These are phyloP conservation scores for Annulohypoxylon truncatum DNA, from an alignment of 2,329 filamentous ascomycete species.

Conservation along the genomic window DNA sequence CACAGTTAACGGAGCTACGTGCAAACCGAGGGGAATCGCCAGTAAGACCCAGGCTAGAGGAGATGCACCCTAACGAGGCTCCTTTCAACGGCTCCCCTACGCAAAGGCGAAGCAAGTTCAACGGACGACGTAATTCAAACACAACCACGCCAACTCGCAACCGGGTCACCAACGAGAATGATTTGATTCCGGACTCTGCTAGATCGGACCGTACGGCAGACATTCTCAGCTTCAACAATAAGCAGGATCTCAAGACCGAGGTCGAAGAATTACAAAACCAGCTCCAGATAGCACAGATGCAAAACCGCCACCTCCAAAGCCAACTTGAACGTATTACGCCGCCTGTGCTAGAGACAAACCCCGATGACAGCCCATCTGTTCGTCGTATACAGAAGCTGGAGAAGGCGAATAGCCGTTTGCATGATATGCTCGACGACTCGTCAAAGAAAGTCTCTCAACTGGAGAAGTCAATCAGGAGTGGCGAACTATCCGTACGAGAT, in stretches of 20 bases:
- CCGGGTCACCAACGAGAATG: constrained; percentile 73
- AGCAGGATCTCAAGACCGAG: constrained; percentile 90
- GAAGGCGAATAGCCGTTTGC: constrained; percentile 88
- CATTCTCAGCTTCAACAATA: constrained; percentile 83
- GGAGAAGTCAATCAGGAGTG: constrained; percentile 86
- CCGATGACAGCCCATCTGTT: constrained; percentile 82
- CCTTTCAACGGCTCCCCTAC: constrained; percentile 79
- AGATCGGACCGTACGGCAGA: constrained; percentile 89
- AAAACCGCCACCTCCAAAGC: constrained; percentile 90
- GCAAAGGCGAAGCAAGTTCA: constrained; percentile 68
- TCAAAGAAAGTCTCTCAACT: constrained; percentile 89
- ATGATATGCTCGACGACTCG: constrained; percentile 95
- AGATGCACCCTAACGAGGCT: constrained; percentile 86
- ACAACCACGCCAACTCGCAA: constrained; percentile 79
- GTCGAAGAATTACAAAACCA: constrained; percentile 94
- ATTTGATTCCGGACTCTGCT: constrained; percentile 75
- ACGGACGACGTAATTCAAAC: constrained; percentile 73
- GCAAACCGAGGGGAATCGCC: constrained; percentile 77
- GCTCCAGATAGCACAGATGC: constrained; percentile 93
- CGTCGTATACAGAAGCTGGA: constrained; percentile 91
- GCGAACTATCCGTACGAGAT: constrained; percentile 88
- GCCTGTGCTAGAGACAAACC: constrained; percentile 68
- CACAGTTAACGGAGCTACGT: constrained; percentile 82
- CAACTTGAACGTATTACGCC: constrained; percentile 80
- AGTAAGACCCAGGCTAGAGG: constrained; percentile 81